Evolutionary conservation across 805 yeast species (phyloP).

Genomic region (Schizosaccharomyces osmophilus): DNA sequence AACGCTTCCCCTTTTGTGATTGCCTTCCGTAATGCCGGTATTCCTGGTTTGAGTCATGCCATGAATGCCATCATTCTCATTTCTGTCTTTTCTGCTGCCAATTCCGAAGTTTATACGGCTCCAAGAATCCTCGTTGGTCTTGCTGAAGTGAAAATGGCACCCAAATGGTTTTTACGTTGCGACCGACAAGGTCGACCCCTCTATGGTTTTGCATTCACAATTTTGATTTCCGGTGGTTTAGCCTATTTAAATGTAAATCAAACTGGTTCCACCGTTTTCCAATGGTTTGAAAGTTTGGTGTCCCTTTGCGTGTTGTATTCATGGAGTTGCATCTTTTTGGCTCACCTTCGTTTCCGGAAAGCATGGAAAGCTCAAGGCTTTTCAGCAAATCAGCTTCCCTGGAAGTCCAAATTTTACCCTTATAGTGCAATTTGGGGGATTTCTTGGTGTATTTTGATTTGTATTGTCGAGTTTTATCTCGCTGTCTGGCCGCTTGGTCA

Average conservation of each 20-base stretch:
- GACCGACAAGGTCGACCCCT: constrained; percentile 48
- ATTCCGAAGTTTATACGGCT: constrained; percentile 52
- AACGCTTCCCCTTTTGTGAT: constrained; percentile 40
- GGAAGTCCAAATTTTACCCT: constrained; percentile 40
- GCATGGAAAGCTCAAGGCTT: constrained; percentile 44
- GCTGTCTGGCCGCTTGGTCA: constrained; percentile 33
- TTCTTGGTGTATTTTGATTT: constrained; percentile 17
- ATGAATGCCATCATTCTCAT: constrained; percentile 56
- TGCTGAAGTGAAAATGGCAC: constrained; percentile 51
- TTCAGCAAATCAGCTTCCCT: constrained; percentile 37
- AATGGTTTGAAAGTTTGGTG: constrained; percentile 55
- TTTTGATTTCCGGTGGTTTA: constrained; percentile 23
- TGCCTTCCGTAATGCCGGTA: constrained; percentile 44
- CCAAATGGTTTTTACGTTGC: constrained; percentile 36
- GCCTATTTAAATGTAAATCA: not conserved
- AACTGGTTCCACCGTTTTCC: constrained; percentile 22
- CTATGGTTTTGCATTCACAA: constrained; percentile 21
- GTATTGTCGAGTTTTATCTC: constrained; percentile 44
- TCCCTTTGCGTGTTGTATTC: constrained; percentile 57
- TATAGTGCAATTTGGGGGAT: constrained; percentile 24
- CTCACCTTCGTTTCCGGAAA: constrained; percentile 43
- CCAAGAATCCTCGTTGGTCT: constrained; percentile 26
- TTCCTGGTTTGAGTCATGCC: constrained; percentile 44
- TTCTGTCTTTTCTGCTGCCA: constrained; percentile 65
- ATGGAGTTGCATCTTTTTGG: constrained; percentile 51